Conservation (phyloP, 108 stramenopile species). For the Skeletonema costatum region DNA sequence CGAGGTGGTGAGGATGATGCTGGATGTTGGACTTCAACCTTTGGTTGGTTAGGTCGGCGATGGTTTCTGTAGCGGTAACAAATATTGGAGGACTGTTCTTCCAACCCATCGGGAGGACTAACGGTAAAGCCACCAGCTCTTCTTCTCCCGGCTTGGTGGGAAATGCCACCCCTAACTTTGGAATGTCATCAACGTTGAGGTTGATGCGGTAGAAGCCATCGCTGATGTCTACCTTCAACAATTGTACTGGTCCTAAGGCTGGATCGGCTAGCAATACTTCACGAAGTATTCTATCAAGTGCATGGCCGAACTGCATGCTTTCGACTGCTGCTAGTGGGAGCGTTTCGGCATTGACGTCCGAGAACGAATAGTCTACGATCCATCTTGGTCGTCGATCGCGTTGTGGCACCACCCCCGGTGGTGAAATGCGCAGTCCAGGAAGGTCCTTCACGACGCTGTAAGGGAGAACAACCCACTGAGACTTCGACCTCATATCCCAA, state of each 20-base stretch:
- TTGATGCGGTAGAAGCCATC: conserved; percentile 44
- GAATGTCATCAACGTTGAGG: conserved; percentile 24
- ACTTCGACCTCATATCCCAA: conserved; percentile 19
- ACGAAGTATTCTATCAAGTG: conserved; percentile 26
- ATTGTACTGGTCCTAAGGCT: conserved; percentile 7
- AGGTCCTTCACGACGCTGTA: neutral
- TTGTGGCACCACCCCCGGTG: conserved; percentile 16
- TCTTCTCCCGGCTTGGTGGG: conserved; percentile 9
- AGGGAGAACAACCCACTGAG: conserved; percentile 7
- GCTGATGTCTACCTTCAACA: conserved; percentile 26
- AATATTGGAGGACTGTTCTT: conserved; percentile 18
- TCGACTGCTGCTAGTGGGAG: conserved; percentile 23
- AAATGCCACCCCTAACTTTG: conserved; percentile 35
- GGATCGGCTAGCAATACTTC: conserved; percentile 13
- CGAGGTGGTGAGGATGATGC: conserved; percentile 20
- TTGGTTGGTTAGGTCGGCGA: conserved; percentile 8
- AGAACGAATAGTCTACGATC: conserved; percentile 34
- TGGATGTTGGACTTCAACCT: neutral
- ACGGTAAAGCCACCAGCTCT: conserved; percentile 5
- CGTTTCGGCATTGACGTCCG: conserved; percentile 26
- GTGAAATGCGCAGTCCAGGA: neutral
- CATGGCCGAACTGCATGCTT: conserved; percentile 47
- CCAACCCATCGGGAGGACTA: conserved; percentile 8
- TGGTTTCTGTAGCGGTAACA: conserved; percentile 14
- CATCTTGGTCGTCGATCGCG: conserved; percentile 17